Evolutionary conservation across 139 green algal species (phyloP), one percentile per base, ranked within the genome.

Genomic region (Coelastrella sp.): DNA sequence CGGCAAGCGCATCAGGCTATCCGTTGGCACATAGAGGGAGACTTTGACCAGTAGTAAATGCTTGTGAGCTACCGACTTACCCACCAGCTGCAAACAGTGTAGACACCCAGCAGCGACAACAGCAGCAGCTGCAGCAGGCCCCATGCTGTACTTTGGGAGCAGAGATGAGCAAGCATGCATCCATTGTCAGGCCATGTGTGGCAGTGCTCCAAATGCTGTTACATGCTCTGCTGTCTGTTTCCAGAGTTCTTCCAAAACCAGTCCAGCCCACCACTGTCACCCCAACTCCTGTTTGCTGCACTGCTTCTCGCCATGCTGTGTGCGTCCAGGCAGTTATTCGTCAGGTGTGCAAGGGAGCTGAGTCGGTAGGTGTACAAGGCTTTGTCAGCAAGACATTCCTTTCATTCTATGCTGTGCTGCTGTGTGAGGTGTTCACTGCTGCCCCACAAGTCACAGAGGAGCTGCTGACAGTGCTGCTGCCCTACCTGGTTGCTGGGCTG

Each of bases 381-480:
- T 24, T 82, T 6, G 76, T 78, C 19, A 91, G 86, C 87, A 85
- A 89, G 56, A 91, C 92, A 15, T 94, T 89, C 72, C 90, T 97
- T 15, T 94, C 96, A 27, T 98, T 98, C 86, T 97, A 96, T 80
- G 95, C 95, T 0, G 95, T 96, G 4, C 27, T 95, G 6, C 56
- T 97, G 19, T 97, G 93, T 75, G 96, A 98, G 84, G 66, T 93
- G 6, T n/a, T 93, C 10, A 57, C 75, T 7, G 78, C 78, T 79
- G 11, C 66, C 6, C 87, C 78, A 5, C 87, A 78, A 19, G 72
- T 95, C 0, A 59, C 84, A 0, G 91, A 95, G 79, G 78, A 87
- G 10, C 24, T 92, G 0, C 72, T 95, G 17, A 74, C 91, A 8
- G 74, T 91, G 56, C 90, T 98, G 89, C 92, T 98, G 82, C 94